A percentile compares a stretch with the other conserved stretches of the same genome.
Conservation (phyloP, 352 stramenopile species). For the Saprolegnia parasitica region DNA sequence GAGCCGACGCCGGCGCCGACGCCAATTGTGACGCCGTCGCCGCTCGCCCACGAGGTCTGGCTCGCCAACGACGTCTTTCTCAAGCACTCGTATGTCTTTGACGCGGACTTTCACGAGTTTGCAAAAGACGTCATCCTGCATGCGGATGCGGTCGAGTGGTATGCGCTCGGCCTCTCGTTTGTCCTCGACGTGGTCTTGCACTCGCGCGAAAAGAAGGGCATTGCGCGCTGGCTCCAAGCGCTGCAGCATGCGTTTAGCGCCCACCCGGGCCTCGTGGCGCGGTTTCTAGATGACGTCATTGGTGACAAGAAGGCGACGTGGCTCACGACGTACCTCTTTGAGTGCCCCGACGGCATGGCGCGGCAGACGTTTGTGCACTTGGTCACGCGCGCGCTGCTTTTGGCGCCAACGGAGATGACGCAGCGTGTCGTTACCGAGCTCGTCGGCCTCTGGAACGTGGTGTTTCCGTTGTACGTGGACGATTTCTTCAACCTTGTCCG, state of each 20-base stretch:
- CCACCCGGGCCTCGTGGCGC: constrained; percentile 60
- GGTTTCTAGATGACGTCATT: constrained; percentile 61
- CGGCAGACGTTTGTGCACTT: constrained; percentile 84
- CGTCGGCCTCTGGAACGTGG: constrained; percentile 30
- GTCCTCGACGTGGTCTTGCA: constrained; percentile 86
- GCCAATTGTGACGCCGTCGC: constrained; percentile 28
- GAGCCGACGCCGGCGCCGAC: constrained; percentile 43
- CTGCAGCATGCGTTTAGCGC: constrained; percentile 66
- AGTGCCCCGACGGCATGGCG: constrained; percentile 80
- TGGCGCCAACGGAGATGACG: constrained; percentile 59
- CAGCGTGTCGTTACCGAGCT: constrained; percentile 29
- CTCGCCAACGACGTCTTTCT: constrained; percentile 92
- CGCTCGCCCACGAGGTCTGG: constrained; percentile 80
- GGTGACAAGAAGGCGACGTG: constrained; percentile 53
- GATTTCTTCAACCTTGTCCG: constrained; percentile 83
- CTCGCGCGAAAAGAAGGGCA: constrained; percentile 81
- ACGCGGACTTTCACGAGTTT: constrained; percentile 95
- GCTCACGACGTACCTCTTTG: constrained; percentile 68
- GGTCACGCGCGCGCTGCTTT: constrained; percentile 60
- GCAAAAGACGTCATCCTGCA: constrained; percentile 82
- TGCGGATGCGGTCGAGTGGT: constrained; percentile 50
- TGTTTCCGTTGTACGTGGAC: constrained; percentile 79
- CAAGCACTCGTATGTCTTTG: constrained; percentile 94
- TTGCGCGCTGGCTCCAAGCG: constrained; percentile 76
- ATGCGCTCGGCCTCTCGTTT: constrained; percentile 57